These are phyloP conservation scores for Babesia bovis DNA, from an alignment of 169 alveolate genomes.

Conservation along the genomic window DNA sequence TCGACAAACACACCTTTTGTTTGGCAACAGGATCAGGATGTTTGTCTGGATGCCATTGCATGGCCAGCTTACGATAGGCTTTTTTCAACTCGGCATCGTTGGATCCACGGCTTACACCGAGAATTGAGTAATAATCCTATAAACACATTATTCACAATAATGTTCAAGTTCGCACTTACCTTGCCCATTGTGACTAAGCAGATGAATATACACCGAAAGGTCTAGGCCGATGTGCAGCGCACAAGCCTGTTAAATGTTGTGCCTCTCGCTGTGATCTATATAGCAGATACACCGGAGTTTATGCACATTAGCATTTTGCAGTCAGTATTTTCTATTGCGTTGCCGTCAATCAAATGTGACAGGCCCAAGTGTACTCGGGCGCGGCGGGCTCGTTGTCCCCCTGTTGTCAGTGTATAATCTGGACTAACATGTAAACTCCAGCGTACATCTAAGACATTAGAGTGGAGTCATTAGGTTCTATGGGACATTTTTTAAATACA, in stretches of 20 bases:
- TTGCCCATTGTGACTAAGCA: slow-evolving; percentile 49
- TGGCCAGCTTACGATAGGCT: slow-evolving; percentile 89
- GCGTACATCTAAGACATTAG: background rate
- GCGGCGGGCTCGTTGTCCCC: slow-evolving; percentile 13
- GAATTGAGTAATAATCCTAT: slow-evolving; percentile 73
- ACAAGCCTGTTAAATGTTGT: background rate
- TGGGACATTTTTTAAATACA: background rate
- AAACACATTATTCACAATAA: background rate
- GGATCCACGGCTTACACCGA: slow-evolving; percentile 76
- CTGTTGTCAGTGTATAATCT: too few relatives aligned
- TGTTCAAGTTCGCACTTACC: slow-evolving; percentile 8
- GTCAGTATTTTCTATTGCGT: background rate
- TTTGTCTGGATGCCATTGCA: slow-evolving; percentile 94
- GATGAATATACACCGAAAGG: background rate
- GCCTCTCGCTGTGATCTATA: background rate
- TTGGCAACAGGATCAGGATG: slow-evolving; percentile 87
- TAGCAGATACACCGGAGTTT: background rate
- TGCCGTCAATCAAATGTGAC: background rate
- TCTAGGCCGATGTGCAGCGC: slow-evolving; percentile 1
- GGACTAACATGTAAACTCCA: background rate
- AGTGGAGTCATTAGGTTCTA: background rate
- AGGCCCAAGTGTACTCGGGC: slow-evolving; percentile 25
- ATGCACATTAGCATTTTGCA: slow-evolving; percentile 11
- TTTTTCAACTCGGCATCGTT: slow-evolving; percentile 87
- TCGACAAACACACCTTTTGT: slow-evolving; percentile 47